A percentile compares a stretch with the other conserved stretches of the same genome.
Conservation (phyloP, 805 yeast genomes). For the Komagataella mondaviorum region DNA sequence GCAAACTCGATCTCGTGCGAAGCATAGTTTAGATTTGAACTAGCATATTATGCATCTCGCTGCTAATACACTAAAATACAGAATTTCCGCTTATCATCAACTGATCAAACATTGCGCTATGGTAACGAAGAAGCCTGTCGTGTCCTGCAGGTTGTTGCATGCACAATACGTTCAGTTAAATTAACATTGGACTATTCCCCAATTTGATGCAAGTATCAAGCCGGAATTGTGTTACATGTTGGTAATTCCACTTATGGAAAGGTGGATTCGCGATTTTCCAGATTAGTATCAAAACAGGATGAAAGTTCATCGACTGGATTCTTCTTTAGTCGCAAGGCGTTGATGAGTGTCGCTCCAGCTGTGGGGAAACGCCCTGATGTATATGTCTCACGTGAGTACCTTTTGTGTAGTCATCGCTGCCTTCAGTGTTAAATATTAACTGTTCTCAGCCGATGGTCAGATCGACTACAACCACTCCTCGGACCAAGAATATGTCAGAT, state of each 20-base stretch:
- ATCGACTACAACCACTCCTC: constrained; percentile 64
- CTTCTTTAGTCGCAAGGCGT: not conserved
- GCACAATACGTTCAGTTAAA: not conserved
- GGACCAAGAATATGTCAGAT: constrained; percentile 47
- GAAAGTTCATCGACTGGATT: not conserved
- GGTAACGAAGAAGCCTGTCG: not conserved
- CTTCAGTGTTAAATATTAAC: not conserved
- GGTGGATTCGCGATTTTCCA: not conserved
- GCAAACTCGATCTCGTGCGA: too few relatives aligned
- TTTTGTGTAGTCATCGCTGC: not conserved
- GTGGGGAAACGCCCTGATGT: not conserved
- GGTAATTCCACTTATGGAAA: not conserved
- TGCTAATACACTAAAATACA: too few relatives aligned
- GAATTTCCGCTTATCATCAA: not conserved
- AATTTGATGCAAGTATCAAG: not conserved
- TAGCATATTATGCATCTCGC: too few relatives aligned
- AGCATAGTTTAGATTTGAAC: too few relatives aligned
- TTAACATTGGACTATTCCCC: too few relatives aligned
- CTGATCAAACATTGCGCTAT: not conserved
- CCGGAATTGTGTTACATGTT: not conserved
- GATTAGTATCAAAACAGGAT: too few relatives aligned
- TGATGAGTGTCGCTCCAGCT: not conserved
- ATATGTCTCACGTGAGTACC: not conserved
- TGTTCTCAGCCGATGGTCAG: constrained; percentile 2
- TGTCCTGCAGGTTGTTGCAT: not conserved